phyloP scores from a whole-genome alignment of 2,329 filamentous ascomycete genomes.

The Leptographium lundbergii region DNA sequence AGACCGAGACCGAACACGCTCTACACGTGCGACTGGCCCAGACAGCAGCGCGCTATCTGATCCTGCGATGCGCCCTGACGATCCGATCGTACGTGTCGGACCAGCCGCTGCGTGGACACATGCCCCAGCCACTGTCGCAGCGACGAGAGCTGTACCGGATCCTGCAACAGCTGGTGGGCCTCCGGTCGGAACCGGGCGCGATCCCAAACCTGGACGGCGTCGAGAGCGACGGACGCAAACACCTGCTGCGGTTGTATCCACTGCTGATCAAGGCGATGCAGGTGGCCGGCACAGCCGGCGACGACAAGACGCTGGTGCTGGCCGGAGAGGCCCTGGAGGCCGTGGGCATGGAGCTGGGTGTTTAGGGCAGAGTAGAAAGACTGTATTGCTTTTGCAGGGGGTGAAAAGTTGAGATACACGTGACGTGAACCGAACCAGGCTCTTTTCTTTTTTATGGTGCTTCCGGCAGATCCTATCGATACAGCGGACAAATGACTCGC shows the following conservation, averaged over 20 bases:
- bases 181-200: conserved; percentile 58
- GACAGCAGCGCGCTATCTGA: conserved; percentile 66
- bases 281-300: conserved; percentile 43
- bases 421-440: neutral
- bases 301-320: conserved; percentile 45
- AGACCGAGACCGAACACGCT: conserved; percentile 17
- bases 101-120: conserved; percentile 75
- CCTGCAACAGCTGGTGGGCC: conserved; percentile 49
- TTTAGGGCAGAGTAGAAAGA: conserved; percentile 1
- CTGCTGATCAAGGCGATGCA: conserved; percentile 53
- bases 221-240: conserved; percentile 52
- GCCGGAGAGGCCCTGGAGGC: conserved; percentile 48
- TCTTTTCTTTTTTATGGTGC: neutral
- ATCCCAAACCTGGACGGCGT: conserved; percentile 45
- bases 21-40: conserved; percentile 52
- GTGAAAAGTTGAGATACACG: neutral
- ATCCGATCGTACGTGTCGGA: conserved; percentile 82
- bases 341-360: conserved; percentile 44
- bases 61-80: conserved; percentile 67
- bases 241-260: conserved; percentile 71
- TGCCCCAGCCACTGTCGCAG: conserved; percentile 77
- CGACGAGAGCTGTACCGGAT: conserved; percentile 66
- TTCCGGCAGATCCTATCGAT: neutral
- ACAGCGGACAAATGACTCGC: neutral
- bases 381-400: neutral